These are phyloP conservation scores for Penicillium pulvis DNA, from an alignment of 495 filamentous ascomycete genomes.

Conservation along the genomic window DNA sequence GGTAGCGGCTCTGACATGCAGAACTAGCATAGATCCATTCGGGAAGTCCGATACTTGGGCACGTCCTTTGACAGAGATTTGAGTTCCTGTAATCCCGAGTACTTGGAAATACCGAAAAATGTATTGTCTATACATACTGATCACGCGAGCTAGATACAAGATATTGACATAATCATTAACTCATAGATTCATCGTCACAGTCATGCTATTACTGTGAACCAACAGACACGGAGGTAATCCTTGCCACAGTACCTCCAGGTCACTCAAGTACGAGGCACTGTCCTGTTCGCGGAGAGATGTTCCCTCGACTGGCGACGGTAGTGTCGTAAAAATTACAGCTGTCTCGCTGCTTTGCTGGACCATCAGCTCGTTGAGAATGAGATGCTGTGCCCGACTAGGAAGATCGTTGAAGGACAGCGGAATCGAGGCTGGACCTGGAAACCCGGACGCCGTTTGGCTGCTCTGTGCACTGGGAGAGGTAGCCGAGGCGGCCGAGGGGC, in stretches of 20 bases:
- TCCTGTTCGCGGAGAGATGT: conserved; percentile 69
- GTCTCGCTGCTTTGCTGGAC: conserved; percentile 67
- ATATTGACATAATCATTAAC: conserved; percentile 15
- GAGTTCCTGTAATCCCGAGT: background rate
- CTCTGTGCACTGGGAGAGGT: conserved; percentile 14
- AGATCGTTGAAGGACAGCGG: conserved; percentile 84
- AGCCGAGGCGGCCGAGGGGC: conserved; percentile 28
- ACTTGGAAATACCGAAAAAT: background rate
- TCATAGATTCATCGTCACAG: conserved; percentile 80
- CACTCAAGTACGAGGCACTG: conserved; percentile 70
- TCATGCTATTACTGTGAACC: conserved; percentile 90
- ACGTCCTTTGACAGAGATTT: background rate
- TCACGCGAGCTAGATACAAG: conserved; percentile 6
- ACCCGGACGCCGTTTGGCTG: conserved; percentile 45
- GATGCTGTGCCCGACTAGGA: conserved; percentile 77
- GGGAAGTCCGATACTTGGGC: too few relatives aligned
- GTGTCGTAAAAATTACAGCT: conserved; percentile 78
- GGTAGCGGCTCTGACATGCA: conserved; percentile 18
- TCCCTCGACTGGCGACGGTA: conserved; percentile 76
- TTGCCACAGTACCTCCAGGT: conserved; percentile 74
- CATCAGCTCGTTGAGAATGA: conserved; percentile 86
- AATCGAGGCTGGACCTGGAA: conserved; percentile 55
- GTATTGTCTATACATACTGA: background rate
- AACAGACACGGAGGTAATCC: conserved; percentile 69
- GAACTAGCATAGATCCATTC: background rate